Base-by-base conservation (phyloP, 202 grass and related monocot genomes). In the Digitaria exilis region DNA sequence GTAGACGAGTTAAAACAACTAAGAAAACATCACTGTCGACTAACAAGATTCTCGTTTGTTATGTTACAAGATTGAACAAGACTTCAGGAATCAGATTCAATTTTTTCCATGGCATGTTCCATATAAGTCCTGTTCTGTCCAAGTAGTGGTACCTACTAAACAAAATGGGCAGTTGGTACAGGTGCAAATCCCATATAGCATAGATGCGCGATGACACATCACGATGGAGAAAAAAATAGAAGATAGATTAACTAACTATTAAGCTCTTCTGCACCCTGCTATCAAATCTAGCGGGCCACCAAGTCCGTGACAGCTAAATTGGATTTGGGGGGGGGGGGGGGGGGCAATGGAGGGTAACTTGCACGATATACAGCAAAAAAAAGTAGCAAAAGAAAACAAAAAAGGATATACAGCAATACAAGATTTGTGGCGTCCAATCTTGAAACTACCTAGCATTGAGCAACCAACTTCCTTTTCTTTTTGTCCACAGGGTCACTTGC, bases 381-480 rank as follows among this genome's bases (percentile, higher is more conserved):
- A 26, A 26, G 49, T 74, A 54, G 29, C 49, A 75, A 42, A 69
- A 67, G 42, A 44, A 77, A 65, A 64, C 16, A 49, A 54, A 51
- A n/a, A 37, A 39, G 65, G 50, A 57, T 81, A 45, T 69, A 81
- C 78, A 80, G 9, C 34, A 69, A 43, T 80, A 80, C 35, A 70
- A 58, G 65, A 81, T 57, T 30, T 54, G 41, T 8, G 6, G 16
- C 5, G 29, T 5, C 32, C 78, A 42, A 28, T 73, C 51, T 89
- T 64, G n/a, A 44, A 29, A 39, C 56, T 71, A 76, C 56, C 69
- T 71, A 83, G 64, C 9, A 62, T 29, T 75, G 57, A 46, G 39
- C 5, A 81, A 83, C 11, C 18, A 63, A 2, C 72, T 85, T 85
- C 44, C 81, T 77, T 69, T 86, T 94, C 83, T 75, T 86, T 82